phyloP scores from a whole-genome alignment of 371 early-diverging fungal genomes.

The Mucor irregularis region DNA sequence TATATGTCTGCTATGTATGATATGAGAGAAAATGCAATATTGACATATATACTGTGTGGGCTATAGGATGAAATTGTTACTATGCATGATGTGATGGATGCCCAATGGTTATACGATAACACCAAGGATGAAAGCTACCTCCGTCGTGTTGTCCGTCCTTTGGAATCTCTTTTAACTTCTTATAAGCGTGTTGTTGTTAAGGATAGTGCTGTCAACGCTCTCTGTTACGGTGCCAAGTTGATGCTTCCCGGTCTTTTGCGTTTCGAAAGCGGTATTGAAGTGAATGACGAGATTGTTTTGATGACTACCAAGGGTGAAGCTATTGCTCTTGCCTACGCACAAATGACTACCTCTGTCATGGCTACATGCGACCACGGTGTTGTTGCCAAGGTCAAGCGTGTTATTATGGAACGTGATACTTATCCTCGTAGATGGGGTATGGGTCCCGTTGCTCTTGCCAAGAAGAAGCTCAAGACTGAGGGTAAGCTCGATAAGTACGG shows the following conservation, averaged over 20 bases:
- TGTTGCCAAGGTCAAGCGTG: conserved; percentile 98
- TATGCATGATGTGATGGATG: conserved; percentile 99
- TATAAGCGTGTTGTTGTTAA: conserved; percentile 99
- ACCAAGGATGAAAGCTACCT: conserved; percentile 90
- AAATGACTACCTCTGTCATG: conserved; percentile 96
- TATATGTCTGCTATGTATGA: conserved; percentile 1
- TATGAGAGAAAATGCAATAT: neutral
- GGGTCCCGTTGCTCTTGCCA: conserved; percentile 91
- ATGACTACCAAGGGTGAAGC: conserved; percentile 99
- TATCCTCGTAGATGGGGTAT: conserved; percentile 98
- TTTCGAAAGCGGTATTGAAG: conserved; percentile 96
- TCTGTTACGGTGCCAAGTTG: conserved; percentile 99
- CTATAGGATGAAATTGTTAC: conserved; percentile 93
- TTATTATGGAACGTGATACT: conserved; percentile 99
- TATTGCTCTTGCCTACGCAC: conserved; percentile 95
- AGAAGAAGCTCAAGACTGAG: conserved; percentile 96
- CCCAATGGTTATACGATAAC: conserved; percentile 97
- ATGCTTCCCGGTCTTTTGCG: conserved; percentile 93
- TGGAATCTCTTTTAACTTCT: conserved; percentile 93
- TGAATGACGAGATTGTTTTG: conserved; percentile 94
- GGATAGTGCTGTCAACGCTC: conserved; percentile 98
- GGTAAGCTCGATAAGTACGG: conserved; percentile 98
- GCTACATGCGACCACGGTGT: conserved; percentile 86
- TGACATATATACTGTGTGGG: too few species aligned
- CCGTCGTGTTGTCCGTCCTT: conserved; percentile 95